A percentile compares a stretch with the other conserved stretches of the same genome.
These are phyloP conservation scores for Porphyrellus cyaneotinctus DNA, from an alignment of 768 basidiomycete species.

Conservation along the genomic window DNA sequence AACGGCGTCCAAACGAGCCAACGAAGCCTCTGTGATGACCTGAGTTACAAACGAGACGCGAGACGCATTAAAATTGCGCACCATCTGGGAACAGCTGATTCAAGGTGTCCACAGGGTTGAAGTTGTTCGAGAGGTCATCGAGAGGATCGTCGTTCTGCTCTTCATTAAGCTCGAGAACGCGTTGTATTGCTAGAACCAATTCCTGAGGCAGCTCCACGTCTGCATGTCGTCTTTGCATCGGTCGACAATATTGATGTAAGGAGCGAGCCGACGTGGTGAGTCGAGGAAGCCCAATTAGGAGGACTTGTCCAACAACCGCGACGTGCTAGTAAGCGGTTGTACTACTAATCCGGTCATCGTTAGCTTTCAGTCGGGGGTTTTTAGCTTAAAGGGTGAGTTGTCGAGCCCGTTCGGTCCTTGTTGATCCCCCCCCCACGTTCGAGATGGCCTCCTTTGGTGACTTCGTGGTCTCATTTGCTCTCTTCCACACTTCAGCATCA, in stretches of 20 bases:
- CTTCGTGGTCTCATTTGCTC: slow-evolving; percentile 16
- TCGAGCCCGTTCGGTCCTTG: background rate
- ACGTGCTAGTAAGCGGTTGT: no score
- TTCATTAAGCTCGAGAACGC: slow-evolving; percentile 55
- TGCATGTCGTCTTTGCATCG: slow-evolving; percentile 20
- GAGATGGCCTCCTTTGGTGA: slow-evolving; percentile 23
- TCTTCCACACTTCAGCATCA: slow-evolving; percentile 1
- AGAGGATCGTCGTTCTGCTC: slow-evolving; percentile 48
- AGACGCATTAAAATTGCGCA: slow-evolving; percentile 31
- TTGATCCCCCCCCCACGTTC: background rate
- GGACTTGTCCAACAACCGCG: background rate
- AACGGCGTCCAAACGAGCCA: slow-evolving; percentile 67
- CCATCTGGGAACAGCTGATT: slow-evolving; percentile 78
- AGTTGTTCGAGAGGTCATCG: slow-evolving; percentile 54
- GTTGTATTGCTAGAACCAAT: slow-evolving; percentile 65
- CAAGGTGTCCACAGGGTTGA: slow-evolving; percentile 49
- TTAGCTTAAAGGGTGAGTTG: slow-evolving; percentile 10
- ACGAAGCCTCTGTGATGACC: slow-evolving; percentile 58
- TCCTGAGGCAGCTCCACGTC: slow-evolving; percentile 60
- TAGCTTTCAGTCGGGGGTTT: no score
- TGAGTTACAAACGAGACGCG: background rate
- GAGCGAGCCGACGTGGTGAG: background rate
- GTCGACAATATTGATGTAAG: background rate
- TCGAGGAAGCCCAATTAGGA: slow-evolving; percentile 6
- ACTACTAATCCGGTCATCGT: no score